phyloP scores from a whole-genome alignment of 2,329 filamentous ascomycete genomes.

The Plenodomus tracheiphilus region DNA sequence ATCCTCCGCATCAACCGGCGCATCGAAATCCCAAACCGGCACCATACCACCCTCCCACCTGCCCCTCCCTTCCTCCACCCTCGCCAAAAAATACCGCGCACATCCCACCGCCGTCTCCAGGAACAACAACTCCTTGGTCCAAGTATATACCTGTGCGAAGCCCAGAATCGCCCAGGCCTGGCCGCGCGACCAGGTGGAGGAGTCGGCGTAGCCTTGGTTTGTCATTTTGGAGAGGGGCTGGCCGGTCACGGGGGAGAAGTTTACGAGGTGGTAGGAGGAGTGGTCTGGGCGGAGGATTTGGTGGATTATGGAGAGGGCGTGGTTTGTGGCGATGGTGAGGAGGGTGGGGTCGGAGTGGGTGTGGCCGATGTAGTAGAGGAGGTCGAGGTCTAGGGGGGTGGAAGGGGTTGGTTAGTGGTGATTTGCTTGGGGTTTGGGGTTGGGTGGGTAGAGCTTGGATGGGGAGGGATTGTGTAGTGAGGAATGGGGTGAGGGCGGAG shows the following conservation, averaged over 20 bases:
- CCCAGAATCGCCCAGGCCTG: constrained; percentile 56
- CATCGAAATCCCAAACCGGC: constrained; percentile 58
- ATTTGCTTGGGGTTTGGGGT: not conserved
- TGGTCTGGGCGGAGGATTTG: constrained; percentile 41
- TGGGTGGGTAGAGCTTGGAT: too few species aligned
- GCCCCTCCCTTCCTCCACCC: constrained; percentile 42
- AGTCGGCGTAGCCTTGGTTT: constrained; percentile 52
- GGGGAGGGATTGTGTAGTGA: not conserved
- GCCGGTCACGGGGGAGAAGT: constrained; percentile 51
- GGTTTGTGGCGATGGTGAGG: constrained; percentile 44
- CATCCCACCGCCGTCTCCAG: constrained; percentile 50
- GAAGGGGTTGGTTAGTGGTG: not conserved
- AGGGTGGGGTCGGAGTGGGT: constrained; percentile 32
- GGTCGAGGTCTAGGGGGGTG: constrained; percentile 40
- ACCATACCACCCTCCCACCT: constrained; percentile 40
- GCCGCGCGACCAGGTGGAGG: constrained; percentile 53
- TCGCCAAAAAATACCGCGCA: constrained; percentile 52
- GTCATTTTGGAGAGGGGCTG: constrained; percentile 52
- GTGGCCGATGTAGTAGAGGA: constrained; percentile 44
- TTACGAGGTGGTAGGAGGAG: constrained; percentile 51
- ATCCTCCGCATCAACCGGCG: constrained; percentile 47
- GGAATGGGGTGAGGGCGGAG: not conserved
- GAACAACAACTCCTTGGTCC: constrained; percentile 51
- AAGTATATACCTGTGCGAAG: constrained; percentile 53
- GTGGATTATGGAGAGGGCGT: constrained; percentile 43